Conservation (phyloP, 2,329 filamentous ascomycete genomes). For the Tricladium varicosporioides region DNA sequence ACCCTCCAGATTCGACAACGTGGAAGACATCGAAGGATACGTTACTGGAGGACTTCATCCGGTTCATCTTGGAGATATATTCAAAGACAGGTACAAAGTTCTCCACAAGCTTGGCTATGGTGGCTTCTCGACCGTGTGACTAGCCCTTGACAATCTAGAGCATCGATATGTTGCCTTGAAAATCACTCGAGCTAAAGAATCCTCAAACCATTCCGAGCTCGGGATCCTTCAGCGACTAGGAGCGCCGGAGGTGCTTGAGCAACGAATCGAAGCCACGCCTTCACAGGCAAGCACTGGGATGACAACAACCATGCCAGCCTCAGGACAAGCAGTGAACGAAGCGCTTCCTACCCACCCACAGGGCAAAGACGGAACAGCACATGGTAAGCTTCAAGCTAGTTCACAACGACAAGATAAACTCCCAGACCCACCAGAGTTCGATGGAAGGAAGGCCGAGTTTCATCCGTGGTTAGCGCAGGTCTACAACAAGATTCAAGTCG, state of each 20-base stretch:
- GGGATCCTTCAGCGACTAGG: constrained; percentile 17
- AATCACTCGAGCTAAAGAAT: constrained; percentile 18
- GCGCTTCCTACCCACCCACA: too few relatives aligned
- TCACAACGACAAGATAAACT: too few relatives aligned
- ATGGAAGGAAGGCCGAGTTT: too few relatives aligned
- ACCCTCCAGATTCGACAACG: constrained; percentile 1
- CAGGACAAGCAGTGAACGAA: too few relatives aligned
- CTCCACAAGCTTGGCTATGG: constrained; percentile 2
- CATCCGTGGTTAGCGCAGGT: too few relatives aligned
- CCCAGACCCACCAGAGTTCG: too few relatives aligned
- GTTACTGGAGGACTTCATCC: neutral
- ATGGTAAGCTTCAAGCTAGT: too few relatives aligned
- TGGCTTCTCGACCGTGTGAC: neutral
- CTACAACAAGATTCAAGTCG: too few relatives aligned
- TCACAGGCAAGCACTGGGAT: too few relatives aligned
- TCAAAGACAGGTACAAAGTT: neutral
- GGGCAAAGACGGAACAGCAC: too few relatives aligned
- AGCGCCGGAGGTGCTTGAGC: neutral
- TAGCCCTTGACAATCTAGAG: neutral
- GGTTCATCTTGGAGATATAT: neutral
- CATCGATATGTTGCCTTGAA: constrained; percentile 22
- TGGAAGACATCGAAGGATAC: constrained; percentile 3
- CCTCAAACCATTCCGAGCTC: constrained; percentile 16
- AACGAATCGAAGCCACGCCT: too few relatives aligned
- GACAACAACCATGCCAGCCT: too few relatives aligned